Conservation (phyloP, 331 rosid genomes). For the Rosa hybrid region DNA sequence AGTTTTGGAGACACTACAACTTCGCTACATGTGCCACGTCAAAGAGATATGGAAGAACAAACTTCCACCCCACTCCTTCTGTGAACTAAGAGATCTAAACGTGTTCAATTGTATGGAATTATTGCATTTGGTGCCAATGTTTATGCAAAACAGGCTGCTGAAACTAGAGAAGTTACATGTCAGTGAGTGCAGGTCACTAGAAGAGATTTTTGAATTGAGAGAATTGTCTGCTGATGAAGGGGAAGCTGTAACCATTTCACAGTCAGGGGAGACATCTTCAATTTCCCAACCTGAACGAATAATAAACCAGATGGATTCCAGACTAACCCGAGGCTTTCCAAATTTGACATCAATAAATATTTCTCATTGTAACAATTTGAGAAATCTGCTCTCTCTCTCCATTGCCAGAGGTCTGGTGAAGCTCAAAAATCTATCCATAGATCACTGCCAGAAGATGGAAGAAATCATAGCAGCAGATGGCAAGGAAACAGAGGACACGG, state of each 20-base stretch:
- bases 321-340: background rate
- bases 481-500: no score
- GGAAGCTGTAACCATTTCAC: background rate
- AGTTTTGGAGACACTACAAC: background rate
- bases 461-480: no score
- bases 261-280: constrained; percentile 18
- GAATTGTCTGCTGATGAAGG: background rate
- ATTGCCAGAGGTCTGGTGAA: no score
- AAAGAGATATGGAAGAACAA: background rate
- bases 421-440: no score
- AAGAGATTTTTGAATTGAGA: constrained; percentile 28
- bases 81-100: constrained; percentile 12
- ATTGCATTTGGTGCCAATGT: constrained; percentile 21
- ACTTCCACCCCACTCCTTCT: constrained; percentile 21
- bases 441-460: no score
- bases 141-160: constrained; percentile 13
- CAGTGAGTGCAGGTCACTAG: background rate
- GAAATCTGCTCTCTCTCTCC: no score
- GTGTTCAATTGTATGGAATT: constrained; percentile 15
- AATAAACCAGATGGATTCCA: background rate
- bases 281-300: constrained; percentile 9
- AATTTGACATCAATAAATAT: no score
- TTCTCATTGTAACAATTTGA: no score
- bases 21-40: background rate
- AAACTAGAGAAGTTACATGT: constrained; percentile 18